Base-by-base conservation (phyloP, 192 early-diverging fungal species). In the Rhizoclosmatium globosum region DNA sequence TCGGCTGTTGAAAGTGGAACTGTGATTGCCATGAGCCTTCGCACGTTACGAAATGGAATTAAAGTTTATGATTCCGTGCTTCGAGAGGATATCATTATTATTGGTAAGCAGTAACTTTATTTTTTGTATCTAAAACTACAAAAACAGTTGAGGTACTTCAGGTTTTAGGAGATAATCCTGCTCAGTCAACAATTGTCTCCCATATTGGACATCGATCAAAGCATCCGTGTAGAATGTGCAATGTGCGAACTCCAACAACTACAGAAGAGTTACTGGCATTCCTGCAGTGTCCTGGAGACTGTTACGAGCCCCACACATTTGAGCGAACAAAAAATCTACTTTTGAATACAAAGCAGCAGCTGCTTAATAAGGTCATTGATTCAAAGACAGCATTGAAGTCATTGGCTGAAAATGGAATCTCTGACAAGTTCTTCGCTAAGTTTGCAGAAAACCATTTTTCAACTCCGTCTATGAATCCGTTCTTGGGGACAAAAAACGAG, bases 1-100 rank as follows among this genome's bases (percentile, higher is more conserved):
- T 79, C 78, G 11, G 67, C 68, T 6, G 19, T 79, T 41, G 68
- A 79, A n/a, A 57, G 47, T 79, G 46, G 47, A 31, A 2, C 15
- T 1, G 56, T 41, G n/a, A 61, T 79, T 61, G 48, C 44, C 0
- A 21, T 23, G 31, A n/a, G 15, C 21, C 59, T 79, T 11, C 9
- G 58, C 11, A 48, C n/a, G 4, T 47, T 72, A 15, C 39, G 58
- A 13, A 57, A 61, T 15, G 67, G 78, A 23, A 61, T 79, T 73
- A n/a, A 43, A 17, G 47, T n/a, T 9, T 79, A 45, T 62, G 78
- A 79, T 61, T 17, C 78, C 4, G n/a, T 39, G 19, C 15, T 45
- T 9, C 6, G 45, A 9, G 69, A 79, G 44, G 43, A 39, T 0
- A 48, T 79, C 41, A 7, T 79, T 39, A 53, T 62, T 42, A 76